These are phyloP conservation scores for Meyerozyma smithsonii DNA, from an alignment of 1,139 yeast species.

Conservation along the genomic window DNA sequence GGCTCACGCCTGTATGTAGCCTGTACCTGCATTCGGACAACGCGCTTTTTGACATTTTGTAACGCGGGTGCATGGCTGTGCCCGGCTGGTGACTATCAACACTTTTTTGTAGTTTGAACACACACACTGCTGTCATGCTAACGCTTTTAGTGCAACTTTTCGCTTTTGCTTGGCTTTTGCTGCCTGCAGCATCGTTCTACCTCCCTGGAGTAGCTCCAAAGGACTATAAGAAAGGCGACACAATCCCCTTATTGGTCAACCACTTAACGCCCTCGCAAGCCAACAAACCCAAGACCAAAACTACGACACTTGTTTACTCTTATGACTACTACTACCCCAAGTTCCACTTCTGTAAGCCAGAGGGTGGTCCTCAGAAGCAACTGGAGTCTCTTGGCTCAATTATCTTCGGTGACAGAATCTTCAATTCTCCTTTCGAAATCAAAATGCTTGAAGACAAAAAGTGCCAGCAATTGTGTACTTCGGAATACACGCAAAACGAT, in stretches of 20 bases:
- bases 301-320: constrained; percentile 60
- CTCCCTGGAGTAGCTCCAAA: constrained; percentile 96
- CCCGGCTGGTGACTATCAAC: background rate
- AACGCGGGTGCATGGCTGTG: constrained; percentile 1
- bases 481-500: constrained; percentile 58
- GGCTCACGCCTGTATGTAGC: background rate
- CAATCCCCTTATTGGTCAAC: constrained; percentile 76
- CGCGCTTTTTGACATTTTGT: background rate
- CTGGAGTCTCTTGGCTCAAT: constrained; percentile 90
- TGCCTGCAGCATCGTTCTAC: constrained; percentile 45
- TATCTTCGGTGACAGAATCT: constrained; percentile 91
- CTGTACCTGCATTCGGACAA: background rate
- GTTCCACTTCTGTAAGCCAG: constrained; percentile 80
- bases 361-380: constrained; percentile 64
- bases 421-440: constrained; percentile 83
- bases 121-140: background rate
- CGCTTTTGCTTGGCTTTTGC: background rate
- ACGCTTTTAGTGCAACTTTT: constrained; percentile 1
- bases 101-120: background rate
- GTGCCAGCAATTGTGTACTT: constrained; percentile 63
- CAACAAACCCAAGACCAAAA: constrained; percentile 15
- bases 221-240: constrained; percentile 68
- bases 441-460: constrained; percentile 67
- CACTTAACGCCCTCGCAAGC: constrained; percentile 72
- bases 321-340: constrained; percentile 83